phyloP scores from a whole-genome alignment of 2,329 filamentous ascomycete genomes.

The Cordyceps farinosa region DNA sequence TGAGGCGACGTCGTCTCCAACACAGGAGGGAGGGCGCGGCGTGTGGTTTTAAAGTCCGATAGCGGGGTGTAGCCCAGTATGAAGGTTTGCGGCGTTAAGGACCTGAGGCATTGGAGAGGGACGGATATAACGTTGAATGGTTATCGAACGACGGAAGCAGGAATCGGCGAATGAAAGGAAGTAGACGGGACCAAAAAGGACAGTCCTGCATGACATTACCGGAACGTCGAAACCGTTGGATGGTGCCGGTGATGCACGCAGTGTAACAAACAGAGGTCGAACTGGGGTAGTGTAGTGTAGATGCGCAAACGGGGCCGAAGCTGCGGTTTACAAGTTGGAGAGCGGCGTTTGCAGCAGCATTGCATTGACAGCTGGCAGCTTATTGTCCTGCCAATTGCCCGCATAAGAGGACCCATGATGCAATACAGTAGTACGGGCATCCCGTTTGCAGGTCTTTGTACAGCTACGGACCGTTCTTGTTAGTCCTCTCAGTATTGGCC shows the following conservation, averaged over 20 bases:
- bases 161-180: background rate
- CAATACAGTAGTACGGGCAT: background rate
- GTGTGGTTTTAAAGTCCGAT: slow-evolving; percentile 6
- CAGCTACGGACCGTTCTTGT: too few relatives aligned
- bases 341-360: background rate
- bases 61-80: background rate
- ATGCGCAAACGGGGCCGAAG: background rate
- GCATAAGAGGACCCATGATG: background rate
- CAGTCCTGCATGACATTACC: background rate
- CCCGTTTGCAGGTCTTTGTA: background rate
- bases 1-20: background rate
- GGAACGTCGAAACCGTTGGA: background rate
- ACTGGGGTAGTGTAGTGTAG: background rate
- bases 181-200: background rate
- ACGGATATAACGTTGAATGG: background rate
- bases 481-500: too few relatives aligned
- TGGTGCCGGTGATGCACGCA: background rate
- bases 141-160: background rate
- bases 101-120: background rate
- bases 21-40: background rate
- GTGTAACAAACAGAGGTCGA: background rate
- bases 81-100: slow-evolving; percentile 7
- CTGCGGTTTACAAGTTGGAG: background rate
- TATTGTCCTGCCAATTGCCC: background rate
- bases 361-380: background rate